phyloP scores from a whole-genome alignment of 768 basidiomycete species.

The Boletus edulis region DNA sequence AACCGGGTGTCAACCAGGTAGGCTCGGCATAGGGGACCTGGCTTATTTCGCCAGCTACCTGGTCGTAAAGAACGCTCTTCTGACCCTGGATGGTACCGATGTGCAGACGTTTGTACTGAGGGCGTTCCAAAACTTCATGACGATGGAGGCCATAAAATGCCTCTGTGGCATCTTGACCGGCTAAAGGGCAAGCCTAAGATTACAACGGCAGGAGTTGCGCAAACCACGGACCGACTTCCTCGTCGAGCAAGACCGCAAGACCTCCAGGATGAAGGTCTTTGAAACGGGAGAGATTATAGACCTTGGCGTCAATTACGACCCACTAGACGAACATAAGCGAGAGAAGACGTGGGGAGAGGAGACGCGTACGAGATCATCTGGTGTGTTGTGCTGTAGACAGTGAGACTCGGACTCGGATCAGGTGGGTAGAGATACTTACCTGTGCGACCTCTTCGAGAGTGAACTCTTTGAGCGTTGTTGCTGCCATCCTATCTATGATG shows the following conservation, averaged over 20 bases:
- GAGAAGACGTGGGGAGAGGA: not conserved
- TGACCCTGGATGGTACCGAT: constrained; percentile 74
- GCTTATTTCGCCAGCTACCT: constrained; percentile 57
- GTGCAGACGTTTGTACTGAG: constrained; percentile 70
- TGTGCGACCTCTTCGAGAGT: constrained; percentile 59
- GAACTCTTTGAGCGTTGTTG: constrained; percentile 41
- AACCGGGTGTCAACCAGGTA: constrained; percentile 72
- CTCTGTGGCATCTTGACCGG: constrained; percentile 85
- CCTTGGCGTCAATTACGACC: constrained; percentile 82
- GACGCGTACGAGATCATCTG: constrained; percentile 64
- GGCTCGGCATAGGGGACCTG: constrained; percentile 88
- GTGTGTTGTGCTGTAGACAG: constrained; percentile 61
- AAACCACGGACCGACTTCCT: constrained; percentile 60
- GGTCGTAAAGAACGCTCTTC: constrained; percentile 49
- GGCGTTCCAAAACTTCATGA: constrained; percentile 73
- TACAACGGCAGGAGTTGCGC: not conserved
- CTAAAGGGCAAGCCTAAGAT: constrained; percentile 33
- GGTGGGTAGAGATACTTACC: constrained; percentile 29
- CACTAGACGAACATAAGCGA: constrained; percentile 44
- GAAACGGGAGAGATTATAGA: constrained; percentile 82
- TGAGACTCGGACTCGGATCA: not conserved
- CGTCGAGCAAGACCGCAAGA: constrained; percentile 68
- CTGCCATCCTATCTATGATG: constrained; percentile 20
- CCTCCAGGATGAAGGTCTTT: constrained; percentile 84
- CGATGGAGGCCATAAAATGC: constrained; percentile 89